phyloP scores from a whole-genome alignment of 2,329 filamentous ascomycete genomes.

The Rhexocercosporidium sp. region DNA sequence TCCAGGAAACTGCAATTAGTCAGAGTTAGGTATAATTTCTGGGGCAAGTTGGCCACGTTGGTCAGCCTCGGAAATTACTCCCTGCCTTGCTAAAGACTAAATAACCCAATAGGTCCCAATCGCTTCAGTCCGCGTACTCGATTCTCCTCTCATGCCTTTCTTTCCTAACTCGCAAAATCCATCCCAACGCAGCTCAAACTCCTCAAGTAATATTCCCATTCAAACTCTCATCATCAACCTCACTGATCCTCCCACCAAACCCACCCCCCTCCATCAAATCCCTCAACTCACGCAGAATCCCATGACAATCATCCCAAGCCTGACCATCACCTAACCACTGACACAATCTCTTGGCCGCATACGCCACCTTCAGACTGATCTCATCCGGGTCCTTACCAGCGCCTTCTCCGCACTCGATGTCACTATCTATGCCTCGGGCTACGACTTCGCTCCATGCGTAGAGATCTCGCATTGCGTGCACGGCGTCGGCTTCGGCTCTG shows the following conservation, averaged over 20 bases:
- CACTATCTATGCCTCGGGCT: slow-evolving; percentile 21
- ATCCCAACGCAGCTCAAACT: neutral
- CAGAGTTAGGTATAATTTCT: too few species aligned
- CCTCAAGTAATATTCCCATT: neutral
- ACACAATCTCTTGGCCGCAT: slow-evolving; percentile 27
- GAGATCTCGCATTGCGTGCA: slow-evolving; percentile 28
- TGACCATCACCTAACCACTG: slow-evolving; percentile 23
- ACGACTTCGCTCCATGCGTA: slow-evolving; percentile 32
- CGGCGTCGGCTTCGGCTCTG: slow-evolving; percentile 27
- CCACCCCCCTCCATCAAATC: slow-evolving; percentile 13
- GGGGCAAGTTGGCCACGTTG: too few species aligned
- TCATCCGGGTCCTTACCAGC: neutral
- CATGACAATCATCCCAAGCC: slow-evolving; percentile 21
- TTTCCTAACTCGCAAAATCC: too few species aligned
- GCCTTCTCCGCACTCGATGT: neutral
- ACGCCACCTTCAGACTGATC: slow-evolving; percentile 14
- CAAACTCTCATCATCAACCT: slow-evolving; percentile 9
- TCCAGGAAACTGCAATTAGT: too few species aligned
- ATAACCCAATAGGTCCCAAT: too few species aligned
- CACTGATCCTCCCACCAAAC: neutral
- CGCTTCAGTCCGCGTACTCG: too few species aligned
- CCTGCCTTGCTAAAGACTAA: neutral
- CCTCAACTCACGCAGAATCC: slow-evolving; percentile 21
- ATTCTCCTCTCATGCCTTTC: too few species aligned
- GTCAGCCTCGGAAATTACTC: neutral